Evolutionary conservation across 768 basidiomycete species (phyloP), one percentile per base, ranked within the genome.

Genomic region (Phylloporus sp.): DNA sequence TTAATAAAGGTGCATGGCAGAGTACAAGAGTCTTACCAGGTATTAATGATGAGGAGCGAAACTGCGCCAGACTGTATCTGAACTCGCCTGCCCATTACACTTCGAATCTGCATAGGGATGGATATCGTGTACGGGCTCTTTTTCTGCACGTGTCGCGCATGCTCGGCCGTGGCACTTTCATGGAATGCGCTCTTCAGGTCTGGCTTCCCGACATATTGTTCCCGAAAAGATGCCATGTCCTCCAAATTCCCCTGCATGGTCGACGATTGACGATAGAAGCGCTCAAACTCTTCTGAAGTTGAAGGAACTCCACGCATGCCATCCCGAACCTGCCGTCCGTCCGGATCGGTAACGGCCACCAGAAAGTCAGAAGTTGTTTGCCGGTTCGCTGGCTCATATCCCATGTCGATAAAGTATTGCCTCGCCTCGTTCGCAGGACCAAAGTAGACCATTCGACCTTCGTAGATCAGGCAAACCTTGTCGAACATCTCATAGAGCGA

Each of bases 301-400:
- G 76, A 72, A 2, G 56, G 75, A 62, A 23, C 72, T 68, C 45
- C 49, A 15, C 8, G 13, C 35, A 52, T 23, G 1, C 50, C 56
- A 0, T 69, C 53, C 23, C 79, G 78, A 4, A 73, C 59, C 12
- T 72, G 80, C 29, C 88, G 84, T 0, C 78, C 84, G 29, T 75
- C 73, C 2, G 84, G 80, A 55, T 88, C 82, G 2, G 86, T 86
- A 3, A 84, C 81, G 3, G 67, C 59, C 26, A 82, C 79, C 40
- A 85, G 67, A 67, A 82, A 85, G 55, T 85, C 83, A 18, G 83
- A 77, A 0, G 81, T 81, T 2, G 82, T 84, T 65, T 85, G 84
- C 12, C 82, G 69, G 50, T 80, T 71, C 11, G 73, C 72, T 10
- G 81, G 80, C 53, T 72, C 67, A 59, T 76, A 82, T 15, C 81